Conservation (phyloP, 129 eudicot species). For the Lactuca saligna region DNA sequence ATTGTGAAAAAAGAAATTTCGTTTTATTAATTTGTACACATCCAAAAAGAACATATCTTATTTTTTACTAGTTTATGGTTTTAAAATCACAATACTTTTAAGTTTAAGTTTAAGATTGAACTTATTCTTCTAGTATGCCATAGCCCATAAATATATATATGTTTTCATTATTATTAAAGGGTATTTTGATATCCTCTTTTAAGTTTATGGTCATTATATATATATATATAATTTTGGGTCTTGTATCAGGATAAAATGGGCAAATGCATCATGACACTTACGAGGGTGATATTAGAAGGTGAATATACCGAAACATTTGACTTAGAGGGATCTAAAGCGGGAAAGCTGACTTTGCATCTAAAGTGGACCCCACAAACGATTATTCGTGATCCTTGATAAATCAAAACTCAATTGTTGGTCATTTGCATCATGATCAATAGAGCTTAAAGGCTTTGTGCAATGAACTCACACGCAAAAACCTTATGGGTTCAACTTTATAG, state of each 20-base stretch:
- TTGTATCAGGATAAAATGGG: conserved; percentile 80
- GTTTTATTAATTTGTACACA: no score
- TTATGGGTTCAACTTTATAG: not conserved
- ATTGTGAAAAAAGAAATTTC: no score
- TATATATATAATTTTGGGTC: no score
- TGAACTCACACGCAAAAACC: conserved; percentile 11
- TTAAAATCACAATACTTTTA: no score
- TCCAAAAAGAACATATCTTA: no score
- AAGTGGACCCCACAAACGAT: conserved; percentile 87
- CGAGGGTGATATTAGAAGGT: conserved; percentile 70
- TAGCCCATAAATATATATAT: no score
- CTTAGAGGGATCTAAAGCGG: conserved; percentile 67
- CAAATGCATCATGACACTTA: conserved; percentile 85
- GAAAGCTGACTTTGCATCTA: conserved; percentile 60
- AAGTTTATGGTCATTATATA: no score
- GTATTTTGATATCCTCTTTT: no score
- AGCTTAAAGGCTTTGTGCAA: not conserved
- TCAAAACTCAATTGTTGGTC: conserved; percentile 1
- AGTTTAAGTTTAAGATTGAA: no score
- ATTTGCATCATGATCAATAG: conserved; percentile 10
- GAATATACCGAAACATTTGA: conserved; percentile 59
- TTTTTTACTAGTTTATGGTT: no score
- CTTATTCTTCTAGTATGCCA: no score
- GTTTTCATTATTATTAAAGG: no score
- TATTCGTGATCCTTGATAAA: conserved; percentile 47